Evolutionary conservation across 2,329 filamentous ascomycete genomes (phyloP).

Genomic region (Colletotrichum karsti): DNA sequence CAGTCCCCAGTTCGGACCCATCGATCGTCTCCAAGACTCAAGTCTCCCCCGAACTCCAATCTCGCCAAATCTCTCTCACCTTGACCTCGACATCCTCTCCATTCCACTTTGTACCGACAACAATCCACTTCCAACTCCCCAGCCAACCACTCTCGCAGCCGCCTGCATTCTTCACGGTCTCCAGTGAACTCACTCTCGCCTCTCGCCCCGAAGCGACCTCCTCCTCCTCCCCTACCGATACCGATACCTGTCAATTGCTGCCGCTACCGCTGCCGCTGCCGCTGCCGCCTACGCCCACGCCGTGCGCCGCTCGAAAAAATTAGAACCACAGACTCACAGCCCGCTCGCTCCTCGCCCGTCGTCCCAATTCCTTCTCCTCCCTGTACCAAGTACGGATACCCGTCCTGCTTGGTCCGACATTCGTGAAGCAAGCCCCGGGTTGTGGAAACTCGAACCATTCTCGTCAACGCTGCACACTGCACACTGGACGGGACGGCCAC

Average conservation of each 20-base stretch:
- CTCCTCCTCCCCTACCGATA: neutral
- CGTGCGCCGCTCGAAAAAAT: neutral
- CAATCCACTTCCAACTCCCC: slow-evolving; percentile 7
- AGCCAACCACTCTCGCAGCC: neutral
- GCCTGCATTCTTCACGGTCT: neutral
- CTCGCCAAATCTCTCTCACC: slow-evolving; percentile 17
- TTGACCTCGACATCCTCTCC: neutral
- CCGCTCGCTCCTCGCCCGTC: neutral
- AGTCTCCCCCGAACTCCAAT: slow-evolving; percentile 15
- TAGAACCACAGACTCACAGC: neutral
- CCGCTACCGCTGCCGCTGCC: neutral
- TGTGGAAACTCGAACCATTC: slow-evolving; percentile 28
- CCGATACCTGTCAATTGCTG: neutral
- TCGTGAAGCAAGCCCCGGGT: slow-evolving; percentile 26
- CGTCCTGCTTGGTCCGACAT: slow-evolving; percentile 23
- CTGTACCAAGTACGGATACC: no score
- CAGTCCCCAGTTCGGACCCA: slow-evolving; percentile 14
- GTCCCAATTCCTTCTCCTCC: slow-evolving; percentile 10
- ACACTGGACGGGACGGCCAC: slow-evolving; percentile 16
- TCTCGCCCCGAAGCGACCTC: neutral
- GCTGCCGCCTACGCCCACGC: neutral
- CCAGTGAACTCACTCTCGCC: slow-evolving; percentile 19
- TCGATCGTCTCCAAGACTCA: slow-evolving; percentile 19
- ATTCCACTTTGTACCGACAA: neutral
- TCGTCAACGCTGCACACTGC: no score